Base-by-base conservation (phyloP, 768 basidiomycete genomes). In the Postia placenta region DNA sequence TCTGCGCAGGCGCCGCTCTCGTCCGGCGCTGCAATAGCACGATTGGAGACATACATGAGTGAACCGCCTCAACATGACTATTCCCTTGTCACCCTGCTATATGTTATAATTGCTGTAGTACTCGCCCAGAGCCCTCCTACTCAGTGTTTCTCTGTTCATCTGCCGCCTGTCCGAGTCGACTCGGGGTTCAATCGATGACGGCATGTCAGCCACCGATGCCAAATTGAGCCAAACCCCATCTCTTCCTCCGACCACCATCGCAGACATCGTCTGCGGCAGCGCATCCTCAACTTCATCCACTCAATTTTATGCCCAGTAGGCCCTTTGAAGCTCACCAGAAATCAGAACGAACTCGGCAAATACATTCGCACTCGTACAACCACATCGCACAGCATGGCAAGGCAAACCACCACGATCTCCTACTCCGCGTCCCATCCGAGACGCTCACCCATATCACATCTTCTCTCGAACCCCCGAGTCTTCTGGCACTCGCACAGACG, bases 381-480 rank as follows among this genome's bases (percentile, higher is more conserved):
- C 52, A 63, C 53, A 50, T 35, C 22, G 52, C 46, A 62, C 74
- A 80, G 66, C 59, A 74, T 85, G 83, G 81, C 78, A 71, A 59
- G 60, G 56, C 57, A 42, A 26, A 47, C 44, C 28, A 42, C 39
- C 27, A 44, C 40, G 33, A 42, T 35, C 56, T 51, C 28, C 49
- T 81, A 48, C 75, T 81, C 60, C 68, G 68, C 55, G 58, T 87
- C 45, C 87, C 88, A 38, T 60, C 71, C 41, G 88, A 91, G 58
- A 83, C 81, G 24, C 84, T 91, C 67, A 80, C 81, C 26, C 83
- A 85, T 48, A 75, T 91, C 67, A 86, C 87, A 9, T 74, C 85
- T 7, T 79, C 81, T 63, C 79, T 91, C 47, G 72, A 80, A 57
- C 87, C 86, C 0, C 73, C 69, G 1, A 72, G 79, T 3, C 76